Conservation (phyloP, 176 grass and related monocot genomes). For the Luzula sylvatica region DNA sequence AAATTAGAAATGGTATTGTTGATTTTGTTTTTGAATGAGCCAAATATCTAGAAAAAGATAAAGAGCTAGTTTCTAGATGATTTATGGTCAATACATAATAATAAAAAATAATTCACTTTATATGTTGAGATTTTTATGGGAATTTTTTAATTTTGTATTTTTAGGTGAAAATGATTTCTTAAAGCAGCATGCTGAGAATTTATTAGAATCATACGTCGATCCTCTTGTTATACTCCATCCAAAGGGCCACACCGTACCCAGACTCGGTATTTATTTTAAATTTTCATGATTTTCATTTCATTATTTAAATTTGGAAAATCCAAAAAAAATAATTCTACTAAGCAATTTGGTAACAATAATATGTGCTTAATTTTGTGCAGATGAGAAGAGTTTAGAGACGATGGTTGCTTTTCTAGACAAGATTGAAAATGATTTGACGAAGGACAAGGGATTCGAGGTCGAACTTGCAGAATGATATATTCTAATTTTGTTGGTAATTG, state of each 20-base stretch:
- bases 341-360: no score
- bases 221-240: conserved; percentile 73
- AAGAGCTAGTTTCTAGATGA: no score
- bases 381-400: conserved; percentile 28
- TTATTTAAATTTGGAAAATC: background rate
- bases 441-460: background rate
- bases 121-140: background rate
- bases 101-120: background rate
- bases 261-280: conserved; percentile 45
- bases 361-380: background rate
- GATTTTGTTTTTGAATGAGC: no score
- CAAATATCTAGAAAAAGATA: no score
- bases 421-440: conserved; percentile 30
- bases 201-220: conserved; percentile 56
- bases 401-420: conserved; percentile 25
- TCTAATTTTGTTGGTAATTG: background rate
- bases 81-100: no score
- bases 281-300: background rate
- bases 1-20: background rate
- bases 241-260: conserved; percentile 95
- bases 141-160: background rate
- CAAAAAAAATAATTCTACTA: no score
- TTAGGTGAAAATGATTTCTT: conserved; percentile 78
- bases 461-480: background rate
- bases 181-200: conserved; percentile 38